Evolutionary conservation across 2,329 filamentous ascomycete species (phyloP).

Genomic region (Aspergillus sp.): DNA sequence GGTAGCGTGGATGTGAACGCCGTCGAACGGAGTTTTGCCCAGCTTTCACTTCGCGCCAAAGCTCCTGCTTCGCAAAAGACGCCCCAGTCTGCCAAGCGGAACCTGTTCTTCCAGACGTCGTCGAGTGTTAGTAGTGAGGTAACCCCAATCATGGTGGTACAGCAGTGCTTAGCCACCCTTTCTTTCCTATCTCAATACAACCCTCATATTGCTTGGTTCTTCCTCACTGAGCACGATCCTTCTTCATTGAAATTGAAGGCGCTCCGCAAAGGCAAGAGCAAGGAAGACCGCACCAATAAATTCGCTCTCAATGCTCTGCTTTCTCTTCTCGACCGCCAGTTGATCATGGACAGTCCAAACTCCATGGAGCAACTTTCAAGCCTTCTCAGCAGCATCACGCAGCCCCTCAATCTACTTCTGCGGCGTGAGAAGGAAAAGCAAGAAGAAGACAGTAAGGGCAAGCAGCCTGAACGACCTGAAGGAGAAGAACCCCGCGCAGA

Average conservation of each 20-base stretch:
- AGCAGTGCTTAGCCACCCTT: conserved; percentile 83
- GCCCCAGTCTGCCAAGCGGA: conserved; percentile 70
- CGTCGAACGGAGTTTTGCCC: conserved; percentile 89
- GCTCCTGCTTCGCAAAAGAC: conserved; percentile 71
- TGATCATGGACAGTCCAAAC: conserved; percentile 93
- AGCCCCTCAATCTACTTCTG: conserved; percentile 72
- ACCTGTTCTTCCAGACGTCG: conserved; percentile 52
- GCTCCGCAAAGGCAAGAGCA: conserved; percentile 78
- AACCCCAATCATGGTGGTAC: conserved; percentile 88
- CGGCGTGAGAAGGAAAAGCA: conserved; percentile 73
- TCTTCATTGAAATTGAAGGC: conserved; percentile 67
- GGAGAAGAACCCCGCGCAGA: conserved; percentile 11
- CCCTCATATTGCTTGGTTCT: conserved; percentile 78
- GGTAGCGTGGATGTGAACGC: conserved; percentile 88
- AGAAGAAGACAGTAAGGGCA: conserved; percentile 34
- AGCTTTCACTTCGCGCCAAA: conserved; percentile 84
- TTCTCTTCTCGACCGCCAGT: conserved; percentile 77
- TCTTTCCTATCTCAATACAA: conserved; percentile 79
- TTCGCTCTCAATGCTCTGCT: conserved; percentile 89
- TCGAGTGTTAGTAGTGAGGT: conserved; percentile 66
- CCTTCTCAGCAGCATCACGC: conserved; percentile 78
- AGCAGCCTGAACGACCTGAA: conserved; percentile 24
- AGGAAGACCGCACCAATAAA: conserved; percentile 74
- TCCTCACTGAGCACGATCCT: conserved; percentile 88
- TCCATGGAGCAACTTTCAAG: conserved; percentile 92